These are phyloP conservation scores for Podosphaera leucotricha DNA, from an alignment of 2,329 filamentous ascomycete species.

Conservation along the genomic window DNA sequence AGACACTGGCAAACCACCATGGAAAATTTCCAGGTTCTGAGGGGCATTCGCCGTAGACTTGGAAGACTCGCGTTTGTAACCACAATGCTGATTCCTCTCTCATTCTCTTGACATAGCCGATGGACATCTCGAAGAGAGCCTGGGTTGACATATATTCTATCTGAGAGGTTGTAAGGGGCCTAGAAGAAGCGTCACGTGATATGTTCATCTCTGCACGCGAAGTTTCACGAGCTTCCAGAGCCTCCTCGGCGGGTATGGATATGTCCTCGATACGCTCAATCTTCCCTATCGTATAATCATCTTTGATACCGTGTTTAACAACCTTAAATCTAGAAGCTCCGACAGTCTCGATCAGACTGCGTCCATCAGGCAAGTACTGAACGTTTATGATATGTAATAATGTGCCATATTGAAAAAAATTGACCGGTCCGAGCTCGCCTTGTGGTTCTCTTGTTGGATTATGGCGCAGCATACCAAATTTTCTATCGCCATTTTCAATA, in stretches of 20 bases:
- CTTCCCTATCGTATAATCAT: slow-evolving; percentile 58
- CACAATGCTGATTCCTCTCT: slow-evolving; percentile 44
- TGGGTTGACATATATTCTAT: slow-evolving; percentile 34
- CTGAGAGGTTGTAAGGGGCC: slow-evolving; percentile 6
- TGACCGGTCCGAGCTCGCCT: slow-evolving; percentile 25
- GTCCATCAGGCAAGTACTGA: slow-evolving; percentile 53
- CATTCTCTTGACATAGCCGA: slow-evolving; percentile 47
- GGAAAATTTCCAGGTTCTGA: slow-evolving; percentile 52
- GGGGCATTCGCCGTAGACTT: slow-evolving; percentile 56
- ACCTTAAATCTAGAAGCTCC: slow-evolving; percentile 61
- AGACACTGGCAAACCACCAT: slow-evolving; percentile 72
- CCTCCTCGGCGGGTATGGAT: slow-evolving; percentile 58
- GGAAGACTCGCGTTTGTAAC: slow-evolving; percentile 47
- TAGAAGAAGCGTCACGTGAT: neutral
- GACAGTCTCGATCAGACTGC: slow-evolving; percentile 56
- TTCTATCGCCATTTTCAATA: slow-evolving; percentile 41
- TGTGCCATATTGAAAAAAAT: slow-evolving; percentile 55
- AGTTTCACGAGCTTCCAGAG: slow-evolving; percentile 46
- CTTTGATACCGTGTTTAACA: slow-evolving; percentile 34
- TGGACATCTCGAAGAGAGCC: slow-evolving; percentile 39
- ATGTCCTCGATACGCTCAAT: slow-evolving; percentile 63
- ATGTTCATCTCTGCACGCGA: slow-evolving; percentile 1
- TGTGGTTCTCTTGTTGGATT: slow-evolving; percentile 29
- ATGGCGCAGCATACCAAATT: slow-evolving; percentile 69
- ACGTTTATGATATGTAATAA: slow-evolving; percentile 52